Conservation (phyloP, 805 yeast genomes). For the Komagataella ulmi region DNA sequence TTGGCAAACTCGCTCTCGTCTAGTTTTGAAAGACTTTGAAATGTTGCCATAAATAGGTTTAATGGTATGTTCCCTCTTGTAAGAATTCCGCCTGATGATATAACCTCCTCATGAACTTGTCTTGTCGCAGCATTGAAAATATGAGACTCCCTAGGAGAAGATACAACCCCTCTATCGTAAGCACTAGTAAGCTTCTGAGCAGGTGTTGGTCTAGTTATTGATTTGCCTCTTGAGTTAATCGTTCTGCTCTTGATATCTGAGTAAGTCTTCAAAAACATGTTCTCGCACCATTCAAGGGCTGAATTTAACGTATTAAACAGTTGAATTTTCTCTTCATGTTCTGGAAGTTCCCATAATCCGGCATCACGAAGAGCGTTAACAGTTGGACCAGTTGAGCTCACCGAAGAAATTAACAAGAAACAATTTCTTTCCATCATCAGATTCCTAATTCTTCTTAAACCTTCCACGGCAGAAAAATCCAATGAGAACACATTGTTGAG, state of each 20-base stretch:
- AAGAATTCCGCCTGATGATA: constrained; percentile 3
- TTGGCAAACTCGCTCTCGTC: constrained; percentile 49
- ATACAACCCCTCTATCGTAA: neutral
- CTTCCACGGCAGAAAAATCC: constrained; percentile 94
- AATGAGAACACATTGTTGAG: constrained; percentile 69
- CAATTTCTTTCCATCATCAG: constrained; percentile 58
- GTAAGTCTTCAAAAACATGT: constrained; percentile 62
- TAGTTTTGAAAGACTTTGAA: constrained; percentile 41
- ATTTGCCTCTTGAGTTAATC: neutral
- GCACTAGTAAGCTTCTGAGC: neutral
- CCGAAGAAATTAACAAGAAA: constrained; percentile 67
- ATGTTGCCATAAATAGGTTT: constrained; percentile 49
- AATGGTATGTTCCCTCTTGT: constrained; percentile 10
- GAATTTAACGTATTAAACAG: constrained; percentile 71
- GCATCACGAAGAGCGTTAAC: constrained; percentile 69
- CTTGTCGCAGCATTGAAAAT: constrained; percentile 38
- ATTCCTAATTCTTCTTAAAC: constrained; percentile 77
- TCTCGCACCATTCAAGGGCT: constrained; percentile 96
- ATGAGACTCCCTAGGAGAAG: constrained; percentile 39
- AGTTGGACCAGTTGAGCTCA: constrained; percentile 44
- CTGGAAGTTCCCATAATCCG: constrained; percentile 54
- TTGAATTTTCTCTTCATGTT: constrained; percentile 31
- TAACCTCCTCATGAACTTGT: constrained; percentile 26
- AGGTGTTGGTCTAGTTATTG: neutral
- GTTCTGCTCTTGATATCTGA: constrained; percentile 17